Conservation (phyloP, 768 basidiomycete species). For the Tricholoma terreum region DNA sequence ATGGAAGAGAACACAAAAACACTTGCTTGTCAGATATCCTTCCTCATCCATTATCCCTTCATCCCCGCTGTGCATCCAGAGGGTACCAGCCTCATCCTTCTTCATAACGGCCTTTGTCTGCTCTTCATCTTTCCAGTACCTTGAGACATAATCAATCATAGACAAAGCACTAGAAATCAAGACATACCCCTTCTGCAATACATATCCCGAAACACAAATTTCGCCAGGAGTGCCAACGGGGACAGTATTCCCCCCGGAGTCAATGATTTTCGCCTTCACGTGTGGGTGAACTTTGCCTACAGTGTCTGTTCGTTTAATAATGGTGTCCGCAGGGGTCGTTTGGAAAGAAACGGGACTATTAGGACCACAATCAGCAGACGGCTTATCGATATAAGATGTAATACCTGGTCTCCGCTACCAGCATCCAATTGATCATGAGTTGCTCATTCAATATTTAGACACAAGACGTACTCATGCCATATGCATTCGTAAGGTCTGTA, state of each 20-base stretch:
- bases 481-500: constrained; percentile 69
- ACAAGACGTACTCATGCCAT: constrained; percentile 76
- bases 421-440: constrained; percentile 1
- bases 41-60: constrained; percentile 79
- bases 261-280: constrained; percentile 70
- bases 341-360: constrained; percentile 81
- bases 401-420: constrained; percentile 66
- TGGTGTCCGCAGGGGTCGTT: constrained; percentile 62
- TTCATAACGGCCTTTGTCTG: constrained; percentile 64
- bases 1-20: neutral
- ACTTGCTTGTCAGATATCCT: constrained; percentile 70
- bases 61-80: constrained; percentile 88
- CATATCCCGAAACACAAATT: constrained; percentile 69
- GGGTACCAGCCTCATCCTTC: constrained; percentile 45
- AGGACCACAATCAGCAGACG: neutral
- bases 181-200: constrained; percentile 73
- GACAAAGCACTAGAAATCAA: neutral
- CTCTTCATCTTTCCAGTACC: constrained; percentile 74
- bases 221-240: constrained; percentile 77
- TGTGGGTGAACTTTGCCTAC: constrained; percentile 78
- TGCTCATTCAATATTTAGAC: neutral
- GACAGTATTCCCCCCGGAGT: constrained; percentile 55
- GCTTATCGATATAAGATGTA: neutral
- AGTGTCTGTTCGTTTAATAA: constrained; percentile 77
- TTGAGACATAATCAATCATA: constrained; percentile 21